Evolutionary conservation across 108 stramenopile species (phyloP), one percentile per base, ranked within the genome.

Genomic region (Ochromonas danica): DNA sequence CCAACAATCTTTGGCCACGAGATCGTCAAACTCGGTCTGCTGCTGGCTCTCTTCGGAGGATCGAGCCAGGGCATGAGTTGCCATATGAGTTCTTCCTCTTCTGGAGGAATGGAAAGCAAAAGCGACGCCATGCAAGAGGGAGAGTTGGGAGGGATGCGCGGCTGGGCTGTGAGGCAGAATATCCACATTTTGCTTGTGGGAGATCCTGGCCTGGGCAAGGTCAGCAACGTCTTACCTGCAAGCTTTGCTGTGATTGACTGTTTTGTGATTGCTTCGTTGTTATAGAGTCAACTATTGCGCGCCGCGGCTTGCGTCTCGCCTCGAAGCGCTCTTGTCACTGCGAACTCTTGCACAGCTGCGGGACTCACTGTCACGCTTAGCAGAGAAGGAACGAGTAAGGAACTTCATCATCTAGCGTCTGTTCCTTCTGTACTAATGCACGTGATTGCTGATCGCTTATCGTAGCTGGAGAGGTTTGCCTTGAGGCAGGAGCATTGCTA

Each of bases 1-100:
- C 98, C 98, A 1, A 80, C 87, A 75, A 99, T 99, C 39, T 93
- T 94, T 85, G 98, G 98, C 39, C 95, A 99, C 78, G 94, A 98
- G 80, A 80, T 94, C 40, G 97, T 98, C 71, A 99, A 99, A 85
- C 92, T 94, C 10, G 98, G 98, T 0, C 90, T 99, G n/a, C 77
- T 97, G 30, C 85, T 99, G 33, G 94, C 92, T 60, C 91, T 99
- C 1, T 86, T 98, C 60, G 96, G 97, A 39, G 98, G 98, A 0
- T 95, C 96, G 28, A 40, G 42, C 30, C 40, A 61, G 0, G 51
- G 40, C 39, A 51, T 33, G 80, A 83, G n/a, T n/a, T n/a, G n/a
- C n/a, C n/a, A 38, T 57, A 84, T 42, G 40, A 81, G 0, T 43
- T 17, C 67, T 39, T 25, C 17, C n/a, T 0, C 1, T 51, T 6